These are phyloP conservation scores for Penicillium concentricum DNA, from an alignment of 2,329 filamentous ascomycete species.

Conservation along the genomic window DNA sequence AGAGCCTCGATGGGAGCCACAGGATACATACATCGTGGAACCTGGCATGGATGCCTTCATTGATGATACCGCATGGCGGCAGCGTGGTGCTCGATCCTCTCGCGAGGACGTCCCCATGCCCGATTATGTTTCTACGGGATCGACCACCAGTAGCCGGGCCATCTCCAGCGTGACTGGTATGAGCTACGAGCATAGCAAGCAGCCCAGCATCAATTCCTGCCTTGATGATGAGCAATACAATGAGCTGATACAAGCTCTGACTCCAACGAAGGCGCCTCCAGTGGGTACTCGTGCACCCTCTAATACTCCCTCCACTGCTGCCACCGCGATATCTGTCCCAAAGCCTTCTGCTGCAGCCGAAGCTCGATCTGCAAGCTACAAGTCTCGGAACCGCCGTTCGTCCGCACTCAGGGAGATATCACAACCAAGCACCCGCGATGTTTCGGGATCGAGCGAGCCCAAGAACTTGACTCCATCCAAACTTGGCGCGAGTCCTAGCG, in stretches of 20 bases:
- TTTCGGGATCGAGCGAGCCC: conserved; percentile 36
- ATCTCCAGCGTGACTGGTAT: conserved; percentile 43
- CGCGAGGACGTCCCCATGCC: conserved; percentile 51
- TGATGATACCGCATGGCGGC: conserved; percentile 27
- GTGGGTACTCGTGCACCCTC: conserved; percentile 31
- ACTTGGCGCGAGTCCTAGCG: conserved; percentile 33
- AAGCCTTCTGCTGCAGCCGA: conserved; percentile 32
- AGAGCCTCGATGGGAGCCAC: conserved; percentile 29
- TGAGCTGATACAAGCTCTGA: conserved; percentile 39
- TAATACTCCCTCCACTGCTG: conserved; percentile 29
- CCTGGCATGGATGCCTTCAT: conserved; percentile 43
- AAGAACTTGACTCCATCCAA: conserved; percentile 22
- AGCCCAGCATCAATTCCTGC: conserved; percentile 34
- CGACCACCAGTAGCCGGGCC: conserved; percentile 40
- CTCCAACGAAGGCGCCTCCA: conserved; percentile 31
- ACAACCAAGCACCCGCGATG: conserved; percentile 29
- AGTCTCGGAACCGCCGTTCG: conserved; percentile 17
- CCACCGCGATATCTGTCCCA: conserved; percentile 19
- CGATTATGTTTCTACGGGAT: conserved; percentile 45
- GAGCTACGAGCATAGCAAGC: conserved; percentile 45
- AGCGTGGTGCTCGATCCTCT: conserved; percentile 37
- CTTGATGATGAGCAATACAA: conserved; percentile 40
- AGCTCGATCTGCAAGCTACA: conserved; percentile 29
- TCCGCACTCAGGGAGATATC: conserved; percentile 31
- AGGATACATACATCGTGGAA: conserved; percentile 37